Evolutionary conservation across 2,329 filamentous ascomycete genomes (phyloP).

Genomic region (Xylaria sp.): DNA sequence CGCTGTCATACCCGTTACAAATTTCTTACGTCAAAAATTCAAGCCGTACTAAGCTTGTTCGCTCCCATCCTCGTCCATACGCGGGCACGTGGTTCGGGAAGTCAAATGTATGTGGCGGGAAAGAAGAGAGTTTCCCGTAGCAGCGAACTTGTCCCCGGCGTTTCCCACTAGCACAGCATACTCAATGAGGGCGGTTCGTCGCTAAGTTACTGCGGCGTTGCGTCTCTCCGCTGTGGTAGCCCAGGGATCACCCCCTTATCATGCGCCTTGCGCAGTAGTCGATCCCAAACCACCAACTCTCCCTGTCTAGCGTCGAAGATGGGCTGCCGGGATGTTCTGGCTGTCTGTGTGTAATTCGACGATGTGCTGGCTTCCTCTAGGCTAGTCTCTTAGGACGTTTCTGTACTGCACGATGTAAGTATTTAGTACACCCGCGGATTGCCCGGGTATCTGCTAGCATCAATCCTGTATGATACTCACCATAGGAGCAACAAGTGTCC

Average conservation of each 20-base stretch:
- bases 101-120: conserved; percentile 3
- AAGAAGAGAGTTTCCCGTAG: conserved; percentile 1
- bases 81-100: conserved; percentile 3
- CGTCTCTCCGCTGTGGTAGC: conserved; percentile 19
- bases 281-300: conserved; percentile 26
- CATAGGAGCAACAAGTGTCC: conserved; percentile 2
- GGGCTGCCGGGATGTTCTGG: conserved; percentile 23
- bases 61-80: neutral
- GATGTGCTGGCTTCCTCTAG: neutral
- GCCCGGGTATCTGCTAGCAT: neutral
- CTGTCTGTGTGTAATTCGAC: conserved; percentile 12
- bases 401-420: neutral
- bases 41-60: conserved; percentile 13
- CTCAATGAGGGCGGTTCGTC: conserved; percentile 4
- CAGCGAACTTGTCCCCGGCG: neutral
- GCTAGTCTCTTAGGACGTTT: conserved; percentile 10
- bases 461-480: conserved; percentile 3
- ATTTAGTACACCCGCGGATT: neutral
- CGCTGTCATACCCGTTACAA: conserved; percentile 7
- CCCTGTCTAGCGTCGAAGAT: conserved; percentile 31
- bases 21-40: conserved; percentile 24
- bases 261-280: conserved; percentile 35
- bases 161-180: neutral
- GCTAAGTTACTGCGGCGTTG: conserved; percentile 13
- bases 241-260: conserved; percentile 32